Evolutionary conservation across 768 basidiomycete genomes (phyloP).

Genomic region (Holtermannia corniformis): DNA sequence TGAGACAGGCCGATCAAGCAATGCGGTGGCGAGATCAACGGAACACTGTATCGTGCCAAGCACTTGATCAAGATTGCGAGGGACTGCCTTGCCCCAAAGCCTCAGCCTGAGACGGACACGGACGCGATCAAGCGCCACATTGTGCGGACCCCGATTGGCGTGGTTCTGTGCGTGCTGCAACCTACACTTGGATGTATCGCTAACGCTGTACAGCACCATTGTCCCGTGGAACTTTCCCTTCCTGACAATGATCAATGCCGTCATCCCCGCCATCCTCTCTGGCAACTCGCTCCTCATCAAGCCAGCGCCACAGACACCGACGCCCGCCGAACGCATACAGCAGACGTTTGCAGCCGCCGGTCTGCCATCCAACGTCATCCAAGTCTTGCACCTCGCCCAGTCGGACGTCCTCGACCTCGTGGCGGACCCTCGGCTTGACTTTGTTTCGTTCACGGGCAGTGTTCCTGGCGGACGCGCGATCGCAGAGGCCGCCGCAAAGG

Average conservation of each 20-base stretch:
- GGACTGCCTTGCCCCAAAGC: constrained; percentile 61
- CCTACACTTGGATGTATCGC: neutral
- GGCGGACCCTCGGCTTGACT: constrained; percentile 59
- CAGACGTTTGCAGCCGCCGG: constrained; percentile 63
- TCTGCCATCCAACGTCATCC: constrained; percentile 60
- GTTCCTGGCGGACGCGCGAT: constrained; percentile 69
- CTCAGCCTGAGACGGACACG: constrained; percentile 64
- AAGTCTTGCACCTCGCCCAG: constrained; percentile 32
- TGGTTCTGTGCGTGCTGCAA: constrained; percentile 50
- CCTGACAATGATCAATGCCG: constrained; percentile 78
- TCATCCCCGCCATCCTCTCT: constrained; percentile 81
- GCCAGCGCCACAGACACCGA: constrained; percentile 91
- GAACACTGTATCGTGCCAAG: constrained; percentile 67
- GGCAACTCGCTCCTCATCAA: constrained; percentile 86
- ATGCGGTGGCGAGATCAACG: constrained; percentile 65
- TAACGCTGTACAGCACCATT: constrained; percentile 49
- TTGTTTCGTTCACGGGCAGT: constrained; percentile 84
- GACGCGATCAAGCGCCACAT: constrained; percentile 79
- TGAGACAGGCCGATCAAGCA: constrained; percentile 64
- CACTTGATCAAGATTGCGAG: constrained; percentile 80
- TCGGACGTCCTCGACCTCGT: constrained; percentile 58
- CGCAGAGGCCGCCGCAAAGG: constrained; percentile 57
- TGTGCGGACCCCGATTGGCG: constrained; percentile 71
- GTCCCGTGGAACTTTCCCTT: constrained; percentile 94
- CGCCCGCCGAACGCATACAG: constrained; percentile 71